Conservation (phyloP, 306 rosid genomes). For the Sicyos baderoa region DNA sequence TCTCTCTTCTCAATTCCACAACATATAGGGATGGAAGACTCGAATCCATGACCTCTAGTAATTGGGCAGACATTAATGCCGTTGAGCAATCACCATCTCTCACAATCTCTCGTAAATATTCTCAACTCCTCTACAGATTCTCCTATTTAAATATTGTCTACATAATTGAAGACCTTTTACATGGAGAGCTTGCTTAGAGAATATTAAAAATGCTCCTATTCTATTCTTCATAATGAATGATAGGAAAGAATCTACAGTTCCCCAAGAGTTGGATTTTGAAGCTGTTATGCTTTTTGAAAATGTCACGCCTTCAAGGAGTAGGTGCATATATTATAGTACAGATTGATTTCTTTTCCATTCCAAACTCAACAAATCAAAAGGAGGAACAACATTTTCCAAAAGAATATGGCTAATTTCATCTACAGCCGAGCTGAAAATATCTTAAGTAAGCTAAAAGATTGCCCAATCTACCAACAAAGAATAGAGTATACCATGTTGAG, state of each 20-base stretch:
- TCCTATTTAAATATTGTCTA: background rate
- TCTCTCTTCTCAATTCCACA: background rate
- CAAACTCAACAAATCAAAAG: background rate
- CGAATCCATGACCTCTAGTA: too few species aligned
- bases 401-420: conserved; percentile 11
- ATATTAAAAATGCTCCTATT: background rate
- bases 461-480: background rate
- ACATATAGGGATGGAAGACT: too few species aligned
- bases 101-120: too few species aligned
- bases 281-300: background rate
- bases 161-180: background rate
- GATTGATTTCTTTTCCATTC: background rate
- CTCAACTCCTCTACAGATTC: background rate
- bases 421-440: conserved; percentile 12
- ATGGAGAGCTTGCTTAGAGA: background rate
- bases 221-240: background rate
- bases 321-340: background rate
- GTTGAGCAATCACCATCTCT: too few species aligned
- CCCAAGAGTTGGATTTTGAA: background rate
- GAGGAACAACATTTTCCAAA: background rate
- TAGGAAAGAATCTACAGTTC: background rate
- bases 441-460: conserved; percentile 1
- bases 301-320: background rate
- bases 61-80: too few species aligned
- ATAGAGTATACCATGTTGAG: background rate